Evolutionary conservation across 2,329 filamentous ascomycete species (phyloP), one percentile per base, ranked within the genome.

Genomic region (Trichoderma atrobrunneum): DNA sequence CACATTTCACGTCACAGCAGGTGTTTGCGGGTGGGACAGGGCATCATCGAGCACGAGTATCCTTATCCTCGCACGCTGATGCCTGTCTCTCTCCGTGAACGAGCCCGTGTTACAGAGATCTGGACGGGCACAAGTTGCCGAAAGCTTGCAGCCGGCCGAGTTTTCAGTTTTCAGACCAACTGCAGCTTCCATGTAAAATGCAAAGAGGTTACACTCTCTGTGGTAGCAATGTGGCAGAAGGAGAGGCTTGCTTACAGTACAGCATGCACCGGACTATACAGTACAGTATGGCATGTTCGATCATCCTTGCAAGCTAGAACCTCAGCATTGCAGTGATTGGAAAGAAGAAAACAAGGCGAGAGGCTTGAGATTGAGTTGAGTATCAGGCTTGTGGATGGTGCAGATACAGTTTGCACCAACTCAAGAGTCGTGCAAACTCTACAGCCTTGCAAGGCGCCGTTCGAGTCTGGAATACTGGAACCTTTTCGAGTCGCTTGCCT

Each of bases 1-100:
- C 54, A 68, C 65, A 67, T 59, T 68, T 59, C 65, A 68, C 65
- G 65, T 60, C 65, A 60, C 65, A 68, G 65, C 65, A 67, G 30
- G 64, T 36, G 36, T 51, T 54, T 54, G 62, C 43, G 21, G 48
- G 62, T 56, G 63, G 43, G 43, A 65, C 63, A 65, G 63, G 63
- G 57, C 63, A 18, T 24, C 26, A 34, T 65, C n/a, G 10, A 60
- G 28, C 30, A 60, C 28, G 18, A 30, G 26, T n/a, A 32, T 7
- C 3, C 16, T 7, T 43, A 43, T 43, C 39, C 64, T n/a, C 32
- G 48, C 32, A n/a, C 57, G 21, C 14, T 28, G 48, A 67, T 39
- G 64, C 48, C 30, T 43, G 48, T 36, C 21, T 24, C 59, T 62
- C n/a, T 36, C 59, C 63, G 30, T 56, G 48, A 48, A 30, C 48